Evolutionary conservation across 1,284 basidiomycete genomes (phyloP), one percentile per base, ranked within the genome.

Genomic region (Ceratobasidium sp.): DNA sequence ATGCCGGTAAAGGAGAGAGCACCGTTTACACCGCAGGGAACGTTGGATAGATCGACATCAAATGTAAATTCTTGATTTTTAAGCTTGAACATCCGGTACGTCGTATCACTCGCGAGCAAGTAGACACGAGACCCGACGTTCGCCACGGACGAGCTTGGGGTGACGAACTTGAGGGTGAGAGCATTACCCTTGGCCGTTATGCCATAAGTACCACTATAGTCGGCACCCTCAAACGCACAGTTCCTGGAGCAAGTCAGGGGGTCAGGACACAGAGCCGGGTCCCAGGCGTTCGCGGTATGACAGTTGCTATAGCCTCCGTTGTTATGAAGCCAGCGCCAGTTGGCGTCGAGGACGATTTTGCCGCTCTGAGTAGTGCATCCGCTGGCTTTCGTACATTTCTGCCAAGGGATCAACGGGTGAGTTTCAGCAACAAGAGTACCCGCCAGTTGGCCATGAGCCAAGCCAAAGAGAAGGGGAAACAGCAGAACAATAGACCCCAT

Each of bases 171-270:
- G 83, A 90, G 86, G 33, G 33, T 33, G 33, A 33, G 33, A 33
- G 33, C 33, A 33, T 33, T 33, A 33, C 33, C 33, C 33, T 81
- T 83, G 64, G 88, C 84, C 49, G 86, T 87, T 83, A 89, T 86
- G 81, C 87, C 87, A 80, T 87, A 88, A 46, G 87, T 88, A 80
- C 83, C 86, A 9, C 83, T 51, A 83, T 91, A 91, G 84, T 90
- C 88, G n/a, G 89, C 90, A 80, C 90, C 90, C 78, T 91, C 90
- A 79, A 91, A 84, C 33, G 89, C 90, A 81, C 90, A 91, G 85
- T 89, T 89, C 40, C 82, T 77, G 9, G 88, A 87, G 83, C 89
- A 85, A 28, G 87, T 88, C 6, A 81, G 82, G 26, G 83, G 81
- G 80, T 89, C 87, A 46, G 89, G 86, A 82, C 90, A 91, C 67